Conservation (phyloP, 495 filamentous ascomycete species). For the Chaetomidium leptoderma region DNA sequence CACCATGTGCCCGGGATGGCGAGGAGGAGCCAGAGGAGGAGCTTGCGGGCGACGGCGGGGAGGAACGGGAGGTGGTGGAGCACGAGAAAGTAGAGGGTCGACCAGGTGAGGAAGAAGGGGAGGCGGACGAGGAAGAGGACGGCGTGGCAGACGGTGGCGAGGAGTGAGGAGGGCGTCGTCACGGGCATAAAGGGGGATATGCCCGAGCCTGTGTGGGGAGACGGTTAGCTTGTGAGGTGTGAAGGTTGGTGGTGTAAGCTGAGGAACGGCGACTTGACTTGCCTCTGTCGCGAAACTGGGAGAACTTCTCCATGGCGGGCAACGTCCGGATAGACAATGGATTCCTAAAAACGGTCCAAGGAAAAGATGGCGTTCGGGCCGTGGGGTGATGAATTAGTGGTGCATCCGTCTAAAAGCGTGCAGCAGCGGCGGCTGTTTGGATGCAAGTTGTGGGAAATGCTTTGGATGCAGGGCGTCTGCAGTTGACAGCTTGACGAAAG, state of each 20-base stretch:
- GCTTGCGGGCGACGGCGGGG: slow-evolving; percentile 73
- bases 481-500: no score
- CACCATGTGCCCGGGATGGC: slow-evolving; percentile 91
- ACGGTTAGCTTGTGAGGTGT: not conserved
- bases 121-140: slow-evolving; percentile 78
- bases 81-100: slow-evolving; percentile 67
- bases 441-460: not conserved
- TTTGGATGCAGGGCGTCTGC: no score
- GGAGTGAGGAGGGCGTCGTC: slow-evolving; percentile 52
- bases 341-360: no score
- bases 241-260: not conserved
- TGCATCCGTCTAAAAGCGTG: not conserved
- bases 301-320: slow-evolving; percentile 86
- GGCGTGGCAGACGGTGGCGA: slow-evolving; percentile 58
- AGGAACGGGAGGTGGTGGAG: slow-evolving; percentile 77
- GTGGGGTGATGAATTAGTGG: not conserved
- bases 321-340: not conserved
- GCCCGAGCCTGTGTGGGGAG: slow-evolving; percentile 68
- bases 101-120: slow-evolving; percentile 67
- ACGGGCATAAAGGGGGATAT: slow-evolving; percentile 93
- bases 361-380: not conserved
- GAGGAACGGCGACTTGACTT: slow-evolving; percentile 28
- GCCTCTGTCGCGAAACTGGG: slow-evolving; percentile 93
- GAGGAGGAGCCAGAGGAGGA: slow-evolving; percentile 79
- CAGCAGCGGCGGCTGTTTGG: not conserved